A percentile compares a stretch with the other conserved stretches of the same genome.
phyloP scores from a whole-genome alignment of 2,329 filamentous ascomycete species.

The Cladosporium oxysporum region DNA sequence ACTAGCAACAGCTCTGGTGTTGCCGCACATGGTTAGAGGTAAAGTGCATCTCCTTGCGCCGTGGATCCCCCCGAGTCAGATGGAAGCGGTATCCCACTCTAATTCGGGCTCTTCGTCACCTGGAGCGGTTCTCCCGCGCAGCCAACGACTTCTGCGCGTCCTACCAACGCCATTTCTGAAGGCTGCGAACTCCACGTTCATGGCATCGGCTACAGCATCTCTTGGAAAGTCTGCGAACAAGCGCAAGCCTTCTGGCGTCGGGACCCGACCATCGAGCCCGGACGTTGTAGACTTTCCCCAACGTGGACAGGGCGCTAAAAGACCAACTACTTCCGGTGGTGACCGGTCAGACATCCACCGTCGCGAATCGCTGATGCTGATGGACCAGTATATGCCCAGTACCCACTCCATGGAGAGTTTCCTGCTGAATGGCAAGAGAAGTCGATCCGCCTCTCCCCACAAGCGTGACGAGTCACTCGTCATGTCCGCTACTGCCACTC shows the following conservation, averaged over 20 bases:
- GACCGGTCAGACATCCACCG: slow-evolving; percentile 37
- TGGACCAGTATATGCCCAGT: slow-evolving; percentile 50
- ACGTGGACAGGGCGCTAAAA: slow-evolving; percentile 17
- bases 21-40: slow-evolving; percentile 93
- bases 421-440: slow-evolving; percentile 30
- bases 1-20: slow-evolving; percentile 87
- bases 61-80: slow-evolving; percentile 95
- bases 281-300: slow-evolving; percentile 21
- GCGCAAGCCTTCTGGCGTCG: slow-evolving; percentile 24
- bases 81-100: slow-evolving; percentile 65
- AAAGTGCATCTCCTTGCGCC: slow-evolving; percentile 92
- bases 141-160: slow-evolving; percentile 85
- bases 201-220: slow-evolving; percentile 67
- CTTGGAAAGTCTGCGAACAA: slow-evolving; percentile 35
- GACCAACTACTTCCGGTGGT: slow-evolving; percentile 26
- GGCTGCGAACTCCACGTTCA: slow-evolving; percentile 92
- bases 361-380: slow-evolving; percentile 51
- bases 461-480: slow-evolving; percentile 29
- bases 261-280: slow-evolving; percentile 23
- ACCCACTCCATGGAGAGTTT: slow-evolving; percentile 36
- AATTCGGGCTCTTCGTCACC: slow-evolving; percentile 59
- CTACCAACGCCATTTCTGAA: slow-evolving; percentile 88
- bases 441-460: slow-evolving; percentile 19
- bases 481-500: slow-evolving; percentile 36
- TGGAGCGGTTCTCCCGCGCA: slow-evolving; percentile 82